Evolutionary conservation across 1,139 yeast species (phyloP).

Genomic region (Williopsis jadinii): DNA sequence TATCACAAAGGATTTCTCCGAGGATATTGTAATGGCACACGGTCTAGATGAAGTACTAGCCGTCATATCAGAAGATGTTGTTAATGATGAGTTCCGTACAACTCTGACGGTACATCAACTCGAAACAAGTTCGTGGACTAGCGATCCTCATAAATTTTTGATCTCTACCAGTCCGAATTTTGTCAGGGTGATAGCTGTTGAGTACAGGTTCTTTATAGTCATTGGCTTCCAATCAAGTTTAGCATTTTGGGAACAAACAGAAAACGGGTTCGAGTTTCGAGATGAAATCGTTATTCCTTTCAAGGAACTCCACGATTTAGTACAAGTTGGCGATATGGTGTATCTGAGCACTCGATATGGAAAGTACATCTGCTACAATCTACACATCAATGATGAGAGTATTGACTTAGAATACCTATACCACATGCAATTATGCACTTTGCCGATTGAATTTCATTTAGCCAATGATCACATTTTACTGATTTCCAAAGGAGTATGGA

Average conservation of each 20-base stretch:
- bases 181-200: constrained; percentile 10
- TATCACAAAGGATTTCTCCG: constrained; percentile 8
- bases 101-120: constrained; percentile 6
- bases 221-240: constrained; percentile 5
- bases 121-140: no score
- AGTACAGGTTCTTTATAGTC: constrained; percentile 5
- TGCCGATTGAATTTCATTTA: constrained; percentile 15
- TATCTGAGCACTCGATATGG: constrained; percentile 19
- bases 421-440: constrained; percentile 7
- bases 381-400: not conserved
- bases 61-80: constrained; percentile 19
- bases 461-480: constrained; percentile 17
- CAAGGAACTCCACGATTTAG: constrained; percentile 17
- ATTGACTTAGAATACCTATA: not conserved
- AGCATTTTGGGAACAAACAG: constrained; percentile 2
- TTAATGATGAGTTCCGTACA: not conserved
- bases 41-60: constrained; percentile 14
- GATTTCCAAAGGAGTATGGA: constrained; percentile 36
- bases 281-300: not conserved
- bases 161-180: constrained; percentile 10
- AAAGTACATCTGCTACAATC: constrained; percentile 5
- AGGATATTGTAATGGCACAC: constrained; percentile 16
- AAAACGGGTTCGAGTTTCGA: not conserved
- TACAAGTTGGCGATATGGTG: constrained; percentile 7
- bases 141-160: no score